Base-by-base conservation (phyloP, 306 rosid genomes). In the Aeschynomene evenia region DNA sequence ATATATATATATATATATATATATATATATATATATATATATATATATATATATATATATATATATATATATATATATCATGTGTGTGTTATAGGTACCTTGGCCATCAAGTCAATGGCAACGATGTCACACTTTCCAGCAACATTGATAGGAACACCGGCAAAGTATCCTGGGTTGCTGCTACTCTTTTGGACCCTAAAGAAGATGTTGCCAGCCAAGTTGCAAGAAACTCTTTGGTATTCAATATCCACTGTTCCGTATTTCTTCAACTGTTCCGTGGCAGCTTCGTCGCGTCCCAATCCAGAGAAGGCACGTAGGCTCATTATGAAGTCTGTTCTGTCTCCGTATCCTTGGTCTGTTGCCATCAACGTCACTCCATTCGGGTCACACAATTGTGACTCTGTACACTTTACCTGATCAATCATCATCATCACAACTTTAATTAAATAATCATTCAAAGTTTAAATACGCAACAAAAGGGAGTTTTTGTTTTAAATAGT, bases 101-200 rank as follows among this genome's bases (percentile, higher is more conserved):
- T n/a, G n/a, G n/a, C n/a, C n/a, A n/a, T n/a, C 16, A 81, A 0
- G 59, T 88, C 78, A 6, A 81, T 79, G 14, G 79, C 73, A 3
- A 75, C 67, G 83, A 88, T 61, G 15, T 91, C 96, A 15, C 80
- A 66, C 56, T 18, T 34, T 36, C 97, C 97, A 11, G 26, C 79
- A 0, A 81, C 88, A 39, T 86, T 62, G 18, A 78, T 39, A 26
- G 80, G 4, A 2, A 74, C 52, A 0, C 86, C 0, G 6, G 96
- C 87, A 36, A 91, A 68, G 81, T 91, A 91, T 1, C 18, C 9
- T 0, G 97, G 97, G 63, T 7, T 64, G 4, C 12, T 71, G 82
- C 97, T 91, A 1, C 76, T 33, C 40, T 85, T 86, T 6, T 86
- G 70, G 53, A 91, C 77, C 73, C 74, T 80, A 39, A 75, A 20